A percentile compares a stretch with the other conserved stretches of the same genome.
Evolutionary conservation across 2,329 filamentous ascomycete genomes (phyloP).

Genomic region (Venturiaceae sp.): DNA sequence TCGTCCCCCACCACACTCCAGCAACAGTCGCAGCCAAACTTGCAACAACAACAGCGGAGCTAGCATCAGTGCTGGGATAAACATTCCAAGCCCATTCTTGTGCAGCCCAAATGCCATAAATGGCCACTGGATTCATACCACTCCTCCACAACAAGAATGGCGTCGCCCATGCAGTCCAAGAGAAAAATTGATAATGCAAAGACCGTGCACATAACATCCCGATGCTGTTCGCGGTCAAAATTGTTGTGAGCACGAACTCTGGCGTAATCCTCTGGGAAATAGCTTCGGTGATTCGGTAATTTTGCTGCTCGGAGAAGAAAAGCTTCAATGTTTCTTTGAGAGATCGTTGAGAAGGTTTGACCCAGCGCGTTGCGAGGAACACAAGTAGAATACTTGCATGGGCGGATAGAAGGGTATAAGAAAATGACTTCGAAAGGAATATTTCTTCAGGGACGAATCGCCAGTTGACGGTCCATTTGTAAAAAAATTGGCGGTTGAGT

Average conservation of each 20-base stretch:
- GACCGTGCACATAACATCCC: slow-evolving; percentile 80
- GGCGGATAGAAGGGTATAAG: slow-evolving; percentile 52
- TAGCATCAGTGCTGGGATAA: slow-evolving; percentile 66
- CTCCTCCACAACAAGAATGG: slow-evolving; percentile 80
- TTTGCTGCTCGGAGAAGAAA: slow-evolving; percentile 21
- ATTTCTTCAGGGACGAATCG: slow-evolving; percentile 77
- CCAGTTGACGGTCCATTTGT: slow-evolving; percentile 99
- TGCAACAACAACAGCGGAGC: slow-evolving; percentile 59
- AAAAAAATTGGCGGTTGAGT: slow-evolving; percentile 81
- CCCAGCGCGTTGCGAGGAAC: slow-evolving; percentile 63
- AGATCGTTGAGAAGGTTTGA: slow-evolving; percentile 54
- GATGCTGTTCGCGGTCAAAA: slow-evolving; percentile 67
- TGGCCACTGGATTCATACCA: slow-evolving; percentile 55
- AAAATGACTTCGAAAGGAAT: slow-evolving; percentile 66
- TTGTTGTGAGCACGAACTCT: slow-evolving; percentile 63
- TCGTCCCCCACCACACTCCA: slow-evolving; percentile 50
- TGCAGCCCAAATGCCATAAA: slow-evolving; percentile 60
- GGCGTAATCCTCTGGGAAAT: slow-evolving; percentile 50
- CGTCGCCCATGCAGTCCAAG: slow-evolving; percentile 81
- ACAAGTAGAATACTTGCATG: slow-evolving; percentile 57
- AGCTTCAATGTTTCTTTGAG: slow-evolving; percentile 45
- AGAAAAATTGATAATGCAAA: slow-evolving; percentile 92
- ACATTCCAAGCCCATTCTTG: slow-evolving; percentile 95
- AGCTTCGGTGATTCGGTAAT: slow-evolving; percentile 19
- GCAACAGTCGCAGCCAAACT: slow-evolving; percentile 58